These are phyloP conservation scores for Vigna mungo DNA, from an alignment of 306 rosid genomes.

Conservation along the genomic window DNA sequence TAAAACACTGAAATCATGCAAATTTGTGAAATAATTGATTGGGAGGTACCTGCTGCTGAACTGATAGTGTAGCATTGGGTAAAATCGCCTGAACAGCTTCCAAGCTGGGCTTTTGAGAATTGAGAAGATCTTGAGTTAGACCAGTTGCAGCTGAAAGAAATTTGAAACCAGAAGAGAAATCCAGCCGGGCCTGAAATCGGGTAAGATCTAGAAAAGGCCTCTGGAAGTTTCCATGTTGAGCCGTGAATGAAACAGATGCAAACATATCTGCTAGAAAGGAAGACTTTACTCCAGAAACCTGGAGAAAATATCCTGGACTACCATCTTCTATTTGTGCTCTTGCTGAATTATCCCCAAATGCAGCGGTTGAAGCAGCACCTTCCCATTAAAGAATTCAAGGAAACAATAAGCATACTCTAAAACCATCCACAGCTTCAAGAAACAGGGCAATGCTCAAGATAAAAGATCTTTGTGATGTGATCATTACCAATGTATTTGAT, in stretches of 20 bases:
- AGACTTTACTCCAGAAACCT: constrained; percentile 62
- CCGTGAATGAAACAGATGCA: constrained; percentile 74
- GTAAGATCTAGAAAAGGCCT: constrained; percentile 74
- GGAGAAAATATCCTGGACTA: constrained; percentile 58
- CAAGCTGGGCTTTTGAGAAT: constrained; percentile 66
- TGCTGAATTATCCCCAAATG: constrained; percentile 61
- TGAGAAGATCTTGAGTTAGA: constrained; percentile 68
- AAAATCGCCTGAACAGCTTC: constrained; percentile 69
- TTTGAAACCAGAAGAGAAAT: constrained; percentile 80
- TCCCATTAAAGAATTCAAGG: constrained; percentile 38
- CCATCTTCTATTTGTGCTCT: constrained; percentile 53
- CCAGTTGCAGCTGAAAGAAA: constrained; percentile 74
- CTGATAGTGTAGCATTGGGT: constrained; percentile 72
- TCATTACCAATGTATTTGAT: constrained; percentile 4
- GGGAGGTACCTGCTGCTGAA: constrained; percentile 92
- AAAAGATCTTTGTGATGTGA: constrained; percentile 8
- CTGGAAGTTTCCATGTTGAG: constrained; percentile 88
- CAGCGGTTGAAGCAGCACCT: constrained; percentile 75
- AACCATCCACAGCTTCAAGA: constrained; percentile 7
- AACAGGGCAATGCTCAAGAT: constrained; percentile 5
- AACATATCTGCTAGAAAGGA: constrained; percentile 70
- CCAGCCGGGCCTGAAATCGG: constrained; percentile 74
- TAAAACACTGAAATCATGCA: neutral
- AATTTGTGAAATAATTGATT: constrained; percentile 40
- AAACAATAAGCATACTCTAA: constrained; percentile 34